Conservation (phyloP, 495 filamentous ascomycete species). For the Penicillium mononematosum region DNA sequence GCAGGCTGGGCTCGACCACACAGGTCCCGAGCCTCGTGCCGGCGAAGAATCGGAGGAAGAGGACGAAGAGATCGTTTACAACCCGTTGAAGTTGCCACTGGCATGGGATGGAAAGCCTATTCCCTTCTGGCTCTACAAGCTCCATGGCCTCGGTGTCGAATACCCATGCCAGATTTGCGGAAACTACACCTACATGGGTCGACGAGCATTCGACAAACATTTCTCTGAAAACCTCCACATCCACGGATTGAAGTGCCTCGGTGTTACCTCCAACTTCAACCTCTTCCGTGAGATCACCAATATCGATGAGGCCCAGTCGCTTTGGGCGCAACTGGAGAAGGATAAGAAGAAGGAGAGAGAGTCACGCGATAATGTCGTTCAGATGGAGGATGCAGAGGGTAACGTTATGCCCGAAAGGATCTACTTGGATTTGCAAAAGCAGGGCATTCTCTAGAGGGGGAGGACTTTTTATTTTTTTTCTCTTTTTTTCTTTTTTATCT, state of each 20-base stretch:
- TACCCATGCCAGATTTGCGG: conserved; percentile 96
- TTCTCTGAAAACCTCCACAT: conserved; percentile 93
- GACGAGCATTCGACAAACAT: conserved; percentile 95
- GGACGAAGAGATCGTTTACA: conserved; percentile 84
- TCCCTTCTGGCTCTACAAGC: conserved; percentile 96
- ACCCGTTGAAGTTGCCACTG: conserved; percentile 90
- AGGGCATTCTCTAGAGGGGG: conserved; percentile 47
- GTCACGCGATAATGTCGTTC: conserved; percentile 76
- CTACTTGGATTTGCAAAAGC: conserved; percentile 74
- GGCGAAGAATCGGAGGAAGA: conserved; percentile 65
- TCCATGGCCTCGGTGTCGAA: conserved; percentile 93
- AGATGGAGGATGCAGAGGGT: conserved; percentile 97
- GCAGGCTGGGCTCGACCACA: conserved; percentile 57
- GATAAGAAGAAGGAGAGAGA: conserved; percentile 78
- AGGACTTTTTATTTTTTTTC: not conserved
- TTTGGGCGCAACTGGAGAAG: conserved; percentile 91
- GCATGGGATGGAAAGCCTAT: conserved; percentile 99
- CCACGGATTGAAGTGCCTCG: conserved; percentile 87
- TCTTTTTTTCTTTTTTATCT: conserved; percentile 4
- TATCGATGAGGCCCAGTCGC: conserved; percentile 79
- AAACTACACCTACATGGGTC: conserved; percentile 96
- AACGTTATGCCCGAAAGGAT: conserved; percentile 99
- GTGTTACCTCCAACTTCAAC: conserved; percentile 81
- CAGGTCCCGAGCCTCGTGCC: conserved; percentile 46
- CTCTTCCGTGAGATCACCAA: conserved; percentile 91